phyloP scores from a whole-genome alignment of 176 grass and related monocot species.

The Miscanthus lutarioriparius region DNA sequence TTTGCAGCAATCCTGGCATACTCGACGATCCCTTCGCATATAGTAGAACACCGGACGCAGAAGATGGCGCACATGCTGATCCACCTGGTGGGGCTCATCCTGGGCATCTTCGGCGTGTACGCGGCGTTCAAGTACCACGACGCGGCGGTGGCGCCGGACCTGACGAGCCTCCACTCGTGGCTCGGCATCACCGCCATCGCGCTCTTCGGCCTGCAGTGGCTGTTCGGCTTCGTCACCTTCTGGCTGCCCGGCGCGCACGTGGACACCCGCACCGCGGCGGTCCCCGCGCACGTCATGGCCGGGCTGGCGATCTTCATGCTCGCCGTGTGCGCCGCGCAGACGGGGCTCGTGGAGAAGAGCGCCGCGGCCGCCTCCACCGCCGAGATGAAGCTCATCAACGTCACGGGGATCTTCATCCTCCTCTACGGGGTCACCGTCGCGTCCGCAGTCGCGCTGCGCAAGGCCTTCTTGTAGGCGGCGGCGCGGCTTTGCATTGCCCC shows the following conservation, averaged over 20 bases:
- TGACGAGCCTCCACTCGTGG: conserved; percentile 79
- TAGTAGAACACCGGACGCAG: conserved; percentile 32
- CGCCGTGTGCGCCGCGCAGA: conserved; percentile 77
- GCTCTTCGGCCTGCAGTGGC: conserved; percentile 89
- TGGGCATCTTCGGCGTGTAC: conserved; percentile 83
- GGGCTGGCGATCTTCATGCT: conserved; percentile 81
- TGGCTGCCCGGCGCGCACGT: conserved; percentile 49
- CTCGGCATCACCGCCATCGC: conserved; percentile 73
- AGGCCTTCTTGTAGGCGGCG: conserved; percentile 22
- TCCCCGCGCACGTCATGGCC: conserved; percentile 46
- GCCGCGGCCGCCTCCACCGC: conserved; percentile 19
- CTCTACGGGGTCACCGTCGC: conserved; percentile 68
- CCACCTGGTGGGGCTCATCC: conserved; percentile 66
- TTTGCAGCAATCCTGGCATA: conserved; percentile 79
- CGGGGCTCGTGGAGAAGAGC: conserved; percentile 78
- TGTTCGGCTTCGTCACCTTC: conserved; percentile 77
- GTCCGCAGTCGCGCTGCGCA: conserved; percentile 55
- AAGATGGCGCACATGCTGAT: conserved; percentile 84
- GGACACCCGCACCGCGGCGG: conserved; percentile 1
- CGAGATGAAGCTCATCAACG: conserved; percentile 80
- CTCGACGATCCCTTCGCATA: conserved; percentile 44
- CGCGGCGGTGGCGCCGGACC: conserved; percentile 49
- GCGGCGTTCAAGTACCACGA: conserved; percentile 91
- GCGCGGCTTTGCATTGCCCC: neutral
- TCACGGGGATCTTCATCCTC: conserved; percentile 80